A percentile compares a stretch with the other conserved stretches of the same genome.
These are phyloP conservation scores for Otatea glauca DNA, from an alignment of 176 grass and related monocot species.

Conservation along the genomic window DNA sequence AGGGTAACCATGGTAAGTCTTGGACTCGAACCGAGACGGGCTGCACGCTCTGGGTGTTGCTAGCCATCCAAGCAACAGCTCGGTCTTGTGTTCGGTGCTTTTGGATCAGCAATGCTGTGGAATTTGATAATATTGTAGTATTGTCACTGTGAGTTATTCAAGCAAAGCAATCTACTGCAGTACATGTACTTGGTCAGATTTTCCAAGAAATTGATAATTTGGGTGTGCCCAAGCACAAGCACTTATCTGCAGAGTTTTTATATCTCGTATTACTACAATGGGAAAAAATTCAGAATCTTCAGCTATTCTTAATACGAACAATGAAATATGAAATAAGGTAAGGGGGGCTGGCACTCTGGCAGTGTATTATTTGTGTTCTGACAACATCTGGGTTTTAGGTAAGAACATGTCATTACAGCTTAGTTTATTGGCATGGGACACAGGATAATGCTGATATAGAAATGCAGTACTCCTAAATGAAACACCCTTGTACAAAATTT, in stretches of 20 bases:
- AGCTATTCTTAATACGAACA: background rate
- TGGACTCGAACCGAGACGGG: no score
- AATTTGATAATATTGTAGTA: conserved; percentile 4
- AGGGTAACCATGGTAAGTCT: no score
- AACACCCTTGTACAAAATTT: background rate
- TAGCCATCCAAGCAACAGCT: no score
- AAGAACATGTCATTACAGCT: conserved; percentile 39
- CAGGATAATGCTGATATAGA: conserved; percentile 33
- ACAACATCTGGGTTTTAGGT: conserved; percentile 33
- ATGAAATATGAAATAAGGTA: conserved; percentile 32
- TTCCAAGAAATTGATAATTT: conserved; percentile 27
- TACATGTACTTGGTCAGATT: conserved; percentile 8
- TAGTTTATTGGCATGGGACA: conserved; percentile 38
- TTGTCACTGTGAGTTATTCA: background rate
- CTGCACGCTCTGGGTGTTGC: no score
- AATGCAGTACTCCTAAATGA: conserved; percentile 27
- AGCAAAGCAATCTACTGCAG: background rate
- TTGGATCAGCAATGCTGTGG: conserved; percentile 26
- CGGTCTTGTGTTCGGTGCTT: background rate
- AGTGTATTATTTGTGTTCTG: conserved; percentile 3
- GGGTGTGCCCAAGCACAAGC: background rate
- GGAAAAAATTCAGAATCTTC: background rate
- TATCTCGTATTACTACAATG: background rate
- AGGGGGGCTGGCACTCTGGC: background rate
- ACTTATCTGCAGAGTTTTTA: background rate